phyloP scores from a whole-genome alignment of 1,284 basidiomycete genomes.

The Rhizoctonia solani region DNA sequence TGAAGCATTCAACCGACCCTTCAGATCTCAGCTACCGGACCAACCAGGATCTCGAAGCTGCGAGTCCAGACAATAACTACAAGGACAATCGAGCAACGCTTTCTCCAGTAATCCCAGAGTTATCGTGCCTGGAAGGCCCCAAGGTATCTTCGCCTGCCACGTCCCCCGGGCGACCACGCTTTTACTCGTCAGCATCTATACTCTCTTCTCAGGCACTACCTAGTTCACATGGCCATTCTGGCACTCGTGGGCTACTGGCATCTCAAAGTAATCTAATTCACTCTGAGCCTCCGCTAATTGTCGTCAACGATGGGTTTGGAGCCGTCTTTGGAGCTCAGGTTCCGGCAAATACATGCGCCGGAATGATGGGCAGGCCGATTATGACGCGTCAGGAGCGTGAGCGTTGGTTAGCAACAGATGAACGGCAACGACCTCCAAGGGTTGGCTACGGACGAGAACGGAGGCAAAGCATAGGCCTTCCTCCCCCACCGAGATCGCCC shows the following conservation, averaged over 20 bases:
- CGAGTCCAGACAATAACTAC: neutral
- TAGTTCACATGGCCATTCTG: constrained; percentile 8
- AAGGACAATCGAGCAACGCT: neutral
- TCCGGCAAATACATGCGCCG: neutral
- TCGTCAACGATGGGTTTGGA: constrained; percentile 12
- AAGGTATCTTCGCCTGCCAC: neutral
- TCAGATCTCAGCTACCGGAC: neutral
- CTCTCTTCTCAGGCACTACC: constrained; percentile 3
- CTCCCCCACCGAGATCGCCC: constrained; percentile 21
- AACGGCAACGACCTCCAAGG: neutral
- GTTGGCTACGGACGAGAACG: neutral
- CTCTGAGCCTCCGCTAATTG: constrained; percentile 2
- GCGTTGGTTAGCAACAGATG: neutral
- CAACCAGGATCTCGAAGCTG: neutral
- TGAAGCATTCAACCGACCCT: neutral
- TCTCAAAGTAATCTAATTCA: neutral
- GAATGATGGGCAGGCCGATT: constrained; percentile 18
- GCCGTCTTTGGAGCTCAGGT: constrained; percentile 30
- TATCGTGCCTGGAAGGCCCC: neutral
- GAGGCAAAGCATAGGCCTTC: neutral
- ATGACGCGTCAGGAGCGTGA: constrained; percentile 20
- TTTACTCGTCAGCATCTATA: neutral
- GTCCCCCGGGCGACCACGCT: neutral
- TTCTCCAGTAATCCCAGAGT: neutral
- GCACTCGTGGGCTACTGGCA: neutral